Conservation (phyloP, 176 grass and related monocot genomes). For the Cymbopogon citratus region DNA sequence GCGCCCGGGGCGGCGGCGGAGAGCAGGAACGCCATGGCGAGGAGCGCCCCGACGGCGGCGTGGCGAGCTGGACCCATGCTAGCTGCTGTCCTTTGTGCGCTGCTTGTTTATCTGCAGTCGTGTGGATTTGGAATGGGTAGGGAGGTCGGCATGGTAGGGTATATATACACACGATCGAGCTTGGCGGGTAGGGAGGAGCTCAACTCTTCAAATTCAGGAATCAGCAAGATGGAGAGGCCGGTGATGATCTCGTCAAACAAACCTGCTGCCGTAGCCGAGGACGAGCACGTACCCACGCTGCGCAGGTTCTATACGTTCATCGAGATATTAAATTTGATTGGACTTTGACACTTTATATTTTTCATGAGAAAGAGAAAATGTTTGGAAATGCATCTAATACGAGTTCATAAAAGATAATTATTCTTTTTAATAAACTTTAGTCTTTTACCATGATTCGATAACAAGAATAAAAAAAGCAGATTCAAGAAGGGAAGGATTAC, state of each 20-base stretch:
- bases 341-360: too few relatives aligned
- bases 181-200: background rate
- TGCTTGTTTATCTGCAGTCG: background rate
- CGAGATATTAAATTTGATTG: too few relatives aligned
- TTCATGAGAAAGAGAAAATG: too few relatives aligned
- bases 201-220: background rate
- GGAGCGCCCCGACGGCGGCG: background rate
- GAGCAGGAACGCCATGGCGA: background rate
- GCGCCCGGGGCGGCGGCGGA: conserved; percentile 1
- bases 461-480: too few relatives aligned
- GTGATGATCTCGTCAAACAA: background rate
- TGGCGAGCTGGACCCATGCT: background rate
- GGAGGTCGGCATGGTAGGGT: background rate
- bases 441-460: too few relatives aligned
- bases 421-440: too few relatives aligned
- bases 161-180: background rate
- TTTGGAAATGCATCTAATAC: too few relatives aligned
- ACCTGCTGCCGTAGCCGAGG: background rate
- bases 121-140: background rate
- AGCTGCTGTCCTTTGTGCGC: background rate
- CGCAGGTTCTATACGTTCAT: too few relatives aligned
- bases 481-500: too few relatives aligned
- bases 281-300: background rate
- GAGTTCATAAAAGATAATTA: too few relatives aligned
- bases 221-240: background rate